A percentile compares a stretch with the other conserved stretches of the same genome.
phyloP scores from a whole-genome alignment of 2,329 filamentous ascomycete species.

The Talaromyces atroroseus region DNA sequence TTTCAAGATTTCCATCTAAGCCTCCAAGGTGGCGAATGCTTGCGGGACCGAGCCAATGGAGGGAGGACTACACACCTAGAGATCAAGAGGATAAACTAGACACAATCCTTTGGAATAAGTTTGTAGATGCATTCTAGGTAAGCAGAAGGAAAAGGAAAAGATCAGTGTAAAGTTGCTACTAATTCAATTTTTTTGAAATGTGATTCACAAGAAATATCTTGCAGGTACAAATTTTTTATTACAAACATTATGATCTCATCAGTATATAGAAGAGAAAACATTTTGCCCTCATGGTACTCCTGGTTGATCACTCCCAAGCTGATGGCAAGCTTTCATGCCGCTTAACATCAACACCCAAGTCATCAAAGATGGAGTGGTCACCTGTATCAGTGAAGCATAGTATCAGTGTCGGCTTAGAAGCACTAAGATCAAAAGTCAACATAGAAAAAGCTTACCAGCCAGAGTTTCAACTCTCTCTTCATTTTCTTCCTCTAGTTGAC shows the following conservation, averaged over 20 bases:
- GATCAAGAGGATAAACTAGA: too few relatives aligned
- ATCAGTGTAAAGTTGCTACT: background rate
- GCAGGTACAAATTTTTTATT: background rate
- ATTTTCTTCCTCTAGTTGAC: constrained; percentile 71
- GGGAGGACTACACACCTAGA: background rate
- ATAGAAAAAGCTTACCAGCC: constrained; percentile 37
- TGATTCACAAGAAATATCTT: too few relatives aligned
- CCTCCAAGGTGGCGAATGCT: background rate
- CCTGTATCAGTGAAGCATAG: constrained; percentile 29
- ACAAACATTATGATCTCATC: background rate
- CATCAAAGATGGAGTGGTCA: constrained; percentile 56
- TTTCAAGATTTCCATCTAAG: background rate
- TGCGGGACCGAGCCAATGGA: background rate
- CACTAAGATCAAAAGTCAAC: background rate
- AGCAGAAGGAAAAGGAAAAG: background rate
- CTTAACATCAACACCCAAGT: constrained; percentile 53
- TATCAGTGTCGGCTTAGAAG: background rate
- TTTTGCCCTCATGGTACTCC: background rate
- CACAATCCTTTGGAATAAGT: too few relatives aligned
- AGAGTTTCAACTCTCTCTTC: constrained; percentile 59
- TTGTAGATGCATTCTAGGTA: background rate
- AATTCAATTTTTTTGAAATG: background rate
- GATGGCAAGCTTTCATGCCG: constrained; percentile 61
- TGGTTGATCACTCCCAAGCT: constrained; percentile 46
- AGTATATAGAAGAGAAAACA: background rate